Percentiles rank a stretch among this genome's conserved stretches.
phyloP scores from a whole-genome alignment of 2,329 filamentous ascomycete genomes.

The Alternaria sp. region DNA sequence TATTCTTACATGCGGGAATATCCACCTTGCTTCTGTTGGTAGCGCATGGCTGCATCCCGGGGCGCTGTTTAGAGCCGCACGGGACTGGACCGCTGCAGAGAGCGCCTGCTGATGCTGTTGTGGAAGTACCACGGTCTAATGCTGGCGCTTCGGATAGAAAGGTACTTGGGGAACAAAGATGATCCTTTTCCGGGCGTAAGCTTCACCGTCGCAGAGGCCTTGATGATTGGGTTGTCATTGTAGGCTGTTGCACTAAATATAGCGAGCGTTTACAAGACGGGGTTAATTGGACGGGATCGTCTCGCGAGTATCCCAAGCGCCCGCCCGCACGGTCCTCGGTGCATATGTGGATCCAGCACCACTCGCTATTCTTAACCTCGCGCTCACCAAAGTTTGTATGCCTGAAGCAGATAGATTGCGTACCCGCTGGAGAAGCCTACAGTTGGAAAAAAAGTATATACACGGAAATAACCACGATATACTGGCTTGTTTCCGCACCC shows the following conservation, averaged over 20 bases:
- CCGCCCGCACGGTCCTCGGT: slow-evolving; percentile 18
- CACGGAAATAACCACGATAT: background rate
- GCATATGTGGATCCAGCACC: slow-evolving; percentile 18
- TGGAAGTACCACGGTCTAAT: slow-evolving; percentile 26
- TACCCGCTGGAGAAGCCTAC: slow-evolving; percentile 15
- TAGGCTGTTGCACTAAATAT: slow-evolving; percentile 29
- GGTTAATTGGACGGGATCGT: slow-evolving; percentile 29
- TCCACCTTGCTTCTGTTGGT: slow-evolving; percentile 26
- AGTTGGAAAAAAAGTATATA: background rate
- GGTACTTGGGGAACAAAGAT: slow-evolving; percentile 31
- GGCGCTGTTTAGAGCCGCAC: slow-evolving; percentile 37
- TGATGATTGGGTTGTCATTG: slow-evolving; percentile 34
- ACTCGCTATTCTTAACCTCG: slow-evolving; percentile 28
- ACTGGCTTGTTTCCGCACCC: slow-evolving; percentile 8
- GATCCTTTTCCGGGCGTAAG: slow-evolving; percentile 31
- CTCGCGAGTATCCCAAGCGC: slow-evolving; percentile 22
- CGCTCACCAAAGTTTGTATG: slow-evolving; percentile 7
- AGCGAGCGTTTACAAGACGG: slow-evolving; percentile 29
- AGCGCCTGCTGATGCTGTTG: slow-evolving; percentile 45
- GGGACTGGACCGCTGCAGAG: slow-evolving; percentile 24
- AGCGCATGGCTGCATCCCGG: slow-evolving; percentile 31
- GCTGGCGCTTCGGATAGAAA: slow-evolving; percentile 40
- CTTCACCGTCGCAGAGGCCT: slow-evolving; percentile 5
- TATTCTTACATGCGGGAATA: slow-evolving; percentile 40
- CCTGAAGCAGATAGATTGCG: slow-evolving; percentile 10